Evolutionary conservation across 192 early-diverging fungal genomes (phyloP), one percentile per base, ranked within the genome.

Genomic region (Borealophlyctis nickersoniae): DNA sequence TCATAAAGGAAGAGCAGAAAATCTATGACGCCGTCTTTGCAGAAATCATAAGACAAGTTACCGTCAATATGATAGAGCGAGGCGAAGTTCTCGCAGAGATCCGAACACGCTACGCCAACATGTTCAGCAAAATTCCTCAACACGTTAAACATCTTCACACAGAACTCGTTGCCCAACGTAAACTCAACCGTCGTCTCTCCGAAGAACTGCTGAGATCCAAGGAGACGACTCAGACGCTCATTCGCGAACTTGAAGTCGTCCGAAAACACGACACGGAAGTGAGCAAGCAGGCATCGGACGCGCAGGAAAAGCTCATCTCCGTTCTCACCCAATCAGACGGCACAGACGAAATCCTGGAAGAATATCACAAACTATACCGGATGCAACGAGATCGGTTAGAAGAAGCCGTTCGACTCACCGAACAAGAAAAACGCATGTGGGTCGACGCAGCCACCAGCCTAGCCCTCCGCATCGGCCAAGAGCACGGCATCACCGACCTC

Each of bases 51-150:
- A 73, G 83, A 24, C 83, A 85, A 64, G 81, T 81, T 9, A 83
- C 81, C 16, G 72, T 82, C 50, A 77, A 83, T 65, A 85, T 85
- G 83, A 71, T 77, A 28, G 83, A 85, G 61, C 74, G 83, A 14
- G 83, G 83, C 26, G 79, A 84, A 66, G 72, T 85, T 19, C 67
- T 85, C 0, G 71, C 74, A 49, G 81, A 85, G 58, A 74, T 85
- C 56, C 72, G 83, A 14, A 66, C 62, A 23, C 69, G 83, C 11
- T 85, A 85, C 63, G 73, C 77, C 2, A 77, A 73, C 67, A 85
- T 85, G 83, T 85, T 85, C 52, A 65, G 66, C 3, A 77, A 79
- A 63, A 81, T 85, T 32, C 83, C 83, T 0, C 62, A 66, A 34
- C 79, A 81, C 50, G 73, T 85, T n/a, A 35, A 62, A 26, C 69